Base-by-base conservation (phyloP, 257 asterid genomes). In the Solanum pennellii region DNA sequence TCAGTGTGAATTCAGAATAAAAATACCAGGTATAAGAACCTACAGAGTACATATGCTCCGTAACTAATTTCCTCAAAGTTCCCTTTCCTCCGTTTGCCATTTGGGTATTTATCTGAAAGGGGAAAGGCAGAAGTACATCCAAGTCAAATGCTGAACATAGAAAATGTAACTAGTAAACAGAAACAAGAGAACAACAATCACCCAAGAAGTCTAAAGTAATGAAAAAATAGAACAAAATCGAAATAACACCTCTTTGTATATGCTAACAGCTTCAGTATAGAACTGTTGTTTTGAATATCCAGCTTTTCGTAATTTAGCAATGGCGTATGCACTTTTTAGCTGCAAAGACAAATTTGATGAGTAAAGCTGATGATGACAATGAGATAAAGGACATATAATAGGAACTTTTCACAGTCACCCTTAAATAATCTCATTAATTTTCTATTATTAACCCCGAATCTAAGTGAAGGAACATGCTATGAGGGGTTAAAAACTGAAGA, bases 1-100 rank as follows among this genome's bases (percentile, higher is more conserved):
- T 49, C 69, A 2, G 69, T 31, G 60, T 9, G 85, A 29, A 49
- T 82, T 49, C 69, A 49, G 31, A 47, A 49, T 29, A 10, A 49
- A 29, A 29, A 49, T 47, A 80, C 68, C 68, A 76, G 72, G 88
- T 84, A 86, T 60, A 86, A 88, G 44, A 86, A 91, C 99, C 89
- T 94, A 96, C 99, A 71, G 99, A 95, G 91, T 93, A 94, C 99
- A 96, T 95, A 75, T 90, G 91, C 90, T 96, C 99, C 12, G 99
- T 95, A 83, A 92, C 98, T 86, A 82, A 88, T 92, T 93, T 96
- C 90, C 98, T 94, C 93, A 96, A 87, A 56, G 91, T 87, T 89
- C 84, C 91, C 89, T 95, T 96, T 92, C 96, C 97, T 87, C 99
- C 98, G 83, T 91, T 93, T 89, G 99, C 99, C 88, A 94, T 92